phyloP scores from a whole-genome alignment of 805 yeast species.

The Ogataea pini region DNA sequence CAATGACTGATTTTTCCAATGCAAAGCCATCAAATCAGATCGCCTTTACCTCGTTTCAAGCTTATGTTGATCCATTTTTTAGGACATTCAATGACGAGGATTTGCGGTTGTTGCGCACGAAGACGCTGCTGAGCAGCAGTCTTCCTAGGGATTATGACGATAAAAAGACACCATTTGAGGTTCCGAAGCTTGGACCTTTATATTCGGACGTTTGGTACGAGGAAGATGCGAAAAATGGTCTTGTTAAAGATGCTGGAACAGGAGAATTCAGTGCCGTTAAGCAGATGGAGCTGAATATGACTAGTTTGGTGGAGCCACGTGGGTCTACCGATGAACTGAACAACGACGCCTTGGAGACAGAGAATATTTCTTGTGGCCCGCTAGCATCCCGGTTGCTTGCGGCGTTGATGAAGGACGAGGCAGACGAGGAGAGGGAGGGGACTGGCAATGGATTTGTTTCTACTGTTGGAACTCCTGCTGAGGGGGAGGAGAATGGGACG shows the following conservation, averaged over 20 bases:
- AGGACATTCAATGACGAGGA: constrained; percentile 81
- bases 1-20: constrained; percentile 81
- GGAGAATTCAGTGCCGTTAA: constrained; percentile 21
- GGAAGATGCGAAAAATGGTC: constrained; percentile 56
- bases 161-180: constrained; percentile 64
- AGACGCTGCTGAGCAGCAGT: constrained; percentile 54
- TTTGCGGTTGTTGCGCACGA: constrained; percentile 65
- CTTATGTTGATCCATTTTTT: constrained; percentile 83
- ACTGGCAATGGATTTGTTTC: constrained; percentile 19
- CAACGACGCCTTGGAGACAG: constrained; percentile 68
- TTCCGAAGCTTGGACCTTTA: constrained; percentile 82
- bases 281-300: constrained; percentile 27
- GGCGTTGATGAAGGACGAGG: constrained; percentile 62
- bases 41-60: constrained; percentile 82
- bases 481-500: constrained; percentile 3
- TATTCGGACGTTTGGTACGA: constrained; percentile 86
- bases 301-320: constrained; percentile 44
- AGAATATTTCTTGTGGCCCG: constrained; percentile 87
- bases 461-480: constrained; percentile 11
- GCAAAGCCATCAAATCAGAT: constrained; percentile 88
- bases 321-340: constrained; percentile 57
- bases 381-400: constrained; percentile 78
- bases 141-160: constrained; percentile 59
- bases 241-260: constrained; percentile 19
- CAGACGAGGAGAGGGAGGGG: constrained; percentile 27